Evolutionary conservation across 2,329 filamentous ascomycete genomes (phyloP), one percentile per base, ranked within the genome.

Genomic region (Alternaria triticina): DNA sequence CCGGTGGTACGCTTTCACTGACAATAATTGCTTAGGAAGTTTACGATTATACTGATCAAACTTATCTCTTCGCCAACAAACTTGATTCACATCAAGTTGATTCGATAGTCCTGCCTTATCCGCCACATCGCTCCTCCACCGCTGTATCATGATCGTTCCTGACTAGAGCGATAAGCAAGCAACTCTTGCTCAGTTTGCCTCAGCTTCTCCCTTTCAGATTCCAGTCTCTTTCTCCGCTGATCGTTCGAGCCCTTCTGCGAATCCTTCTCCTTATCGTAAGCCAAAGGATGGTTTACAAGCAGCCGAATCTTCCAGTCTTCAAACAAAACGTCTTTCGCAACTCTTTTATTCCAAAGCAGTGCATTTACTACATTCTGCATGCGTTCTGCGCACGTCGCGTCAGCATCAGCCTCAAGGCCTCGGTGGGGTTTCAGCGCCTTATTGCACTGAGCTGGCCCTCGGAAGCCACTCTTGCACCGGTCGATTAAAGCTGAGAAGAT

Each of bases 251-350:
- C 57, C 17, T 47, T 54, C 28, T 59, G 49, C 11, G 17, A 25
- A 30, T 59, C 49, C n/a, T 54, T 59, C 27, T 59, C 49, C 20
- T 40, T 59, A 30, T 59, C 57, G 20, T 54, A 59, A 6, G 49
- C 27, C 13, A 59, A 22, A 20, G 57, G 15, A 20, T 54, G 49
- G 15, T 59, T 46, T 11, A 54, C 50, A 11, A 59, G 50, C 13
- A 59, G n/a, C 6, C 49, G 40, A 12, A 54, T 59, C 40, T 59
- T 59, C 49, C 40, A 54, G n/a, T 47, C 40, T 25, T 47, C 49
- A 15, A 46, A 51, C 4, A 59, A 40, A 13, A 59, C 22, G 17
- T 59, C 57, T 27, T 59, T 54, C 13, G 30, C 46, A 15, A 54
- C 40, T 33, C 49, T 54, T 27, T 59, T 47, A 12, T 59, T 54